Evolutionary conservation across 345 rosid species (phyloP).

Genomic region (Murraya paniculata): DNA sequence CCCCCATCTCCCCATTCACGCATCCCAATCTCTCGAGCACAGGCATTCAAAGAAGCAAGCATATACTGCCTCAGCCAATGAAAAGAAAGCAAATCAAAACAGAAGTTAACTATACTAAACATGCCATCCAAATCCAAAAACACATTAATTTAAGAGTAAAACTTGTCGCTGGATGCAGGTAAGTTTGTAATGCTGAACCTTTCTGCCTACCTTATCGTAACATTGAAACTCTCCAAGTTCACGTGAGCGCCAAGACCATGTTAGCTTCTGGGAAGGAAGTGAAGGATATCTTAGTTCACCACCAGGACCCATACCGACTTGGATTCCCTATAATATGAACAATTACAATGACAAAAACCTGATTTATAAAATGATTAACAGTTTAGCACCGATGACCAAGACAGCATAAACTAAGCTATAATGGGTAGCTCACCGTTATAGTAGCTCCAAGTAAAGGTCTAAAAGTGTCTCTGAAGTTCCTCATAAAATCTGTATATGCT

Average conservation of each 20-base stretch:
- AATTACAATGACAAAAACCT: neutral
- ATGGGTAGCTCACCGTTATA: slow-evolving; percentile 33
- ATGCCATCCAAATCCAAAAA: neutral
- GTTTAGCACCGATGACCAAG: slow-evolving; percentile 1
- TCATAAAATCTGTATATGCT: slow-evolving; percentile 54
- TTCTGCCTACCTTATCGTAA: slow-evolving; percentile 48
- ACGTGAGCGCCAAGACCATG: slow-evolving; percentile 33
- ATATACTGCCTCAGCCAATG: slow-evolving; percentile 37
- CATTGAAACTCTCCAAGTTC: slow-evolving; percentile 58
- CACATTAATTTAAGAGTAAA: neutral
- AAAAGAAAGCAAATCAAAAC: neutral
- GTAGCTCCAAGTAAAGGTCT: slow-evolving; percentile 39
- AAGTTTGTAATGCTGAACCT: neutral
- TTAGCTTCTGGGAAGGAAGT: slow-evolving; percentile 37
- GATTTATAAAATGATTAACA: neutral
- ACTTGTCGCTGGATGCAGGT: neutral
- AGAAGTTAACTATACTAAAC: neutral
- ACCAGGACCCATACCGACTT: slow-evolving; percentile 61
- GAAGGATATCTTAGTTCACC: slow-evolving; percentile 60
- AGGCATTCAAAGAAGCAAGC: slow-evolving; percentile 47
- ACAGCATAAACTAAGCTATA: neutral
- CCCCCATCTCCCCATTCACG: slow-evolving; percentile 48
- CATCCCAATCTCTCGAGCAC: slow-evolving; percentile 34
- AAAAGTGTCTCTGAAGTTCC: slow-evolving; percentile 48
- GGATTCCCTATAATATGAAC: slow-evolving; percentile 37